These are phyloP conservation scores for Microthlaspi erraticum DNA, from an alignment of 345 rosid species.

Conservation along the genomic window DNA sequence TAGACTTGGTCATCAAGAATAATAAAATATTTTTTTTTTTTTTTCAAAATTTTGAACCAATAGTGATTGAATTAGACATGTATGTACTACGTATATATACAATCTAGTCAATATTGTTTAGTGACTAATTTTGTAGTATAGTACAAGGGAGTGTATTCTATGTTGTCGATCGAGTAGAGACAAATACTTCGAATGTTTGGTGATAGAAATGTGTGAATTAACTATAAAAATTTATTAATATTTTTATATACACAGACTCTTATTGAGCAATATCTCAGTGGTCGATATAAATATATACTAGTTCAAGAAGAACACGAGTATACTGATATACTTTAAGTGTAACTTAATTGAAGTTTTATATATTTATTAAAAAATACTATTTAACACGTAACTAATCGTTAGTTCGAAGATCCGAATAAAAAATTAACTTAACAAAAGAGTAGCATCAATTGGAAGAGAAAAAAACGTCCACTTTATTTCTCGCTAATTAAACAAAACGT, in stretches of 20 bases:
- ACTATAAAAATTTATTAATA: neutral
- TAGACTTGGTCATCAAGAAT: slow-evolving; percentile 36
- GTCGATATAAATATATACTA: neutral
- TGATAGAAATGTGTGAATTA: slow-evolving; percentile 39
- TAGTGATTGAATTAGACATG: slow-evolving; percentile 31
- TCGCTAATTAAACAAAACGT: neutral
- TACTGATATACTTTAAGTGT: neutral
- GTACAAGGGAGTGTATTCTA: slow-evolving; percentile 29
- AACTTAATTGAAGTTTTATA: slow-evolving; percentile 4
- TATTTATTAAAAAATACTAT: neutral
- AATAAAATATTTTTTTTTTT: neutral
- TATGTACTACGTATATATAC: slow-evolving; percentile 1
- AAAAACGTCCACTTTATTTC: neutral
- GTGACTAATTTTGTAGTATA: slow-evolving; percentile 19
- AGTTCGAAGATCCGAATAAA: slow-evolving; percentile 9
- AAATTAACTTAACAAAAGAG: slow-evolving; percentile 4
- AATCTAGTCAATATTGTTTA: slow-evolving; percentile 13
- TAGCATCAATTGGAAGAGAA: neutral
- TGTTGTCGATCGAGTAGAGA: slow-evolving; percentile 45
- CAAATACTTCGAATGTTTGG: slow-evolving; percentile 47
- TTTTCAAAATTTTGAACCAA: slow-evolving; percentile 16
- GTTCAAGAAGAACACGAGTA: neutral
- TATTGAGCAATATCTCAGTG: slow-evolving; percentile 20
- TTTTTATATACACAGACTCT: neutral
- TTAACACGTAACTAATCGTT: neutral